Evolutionary conservation across 2,329 filamentous ascomycete genomes (phyloP).

Genomic region (Talaromyces funiculosus): DNA sequence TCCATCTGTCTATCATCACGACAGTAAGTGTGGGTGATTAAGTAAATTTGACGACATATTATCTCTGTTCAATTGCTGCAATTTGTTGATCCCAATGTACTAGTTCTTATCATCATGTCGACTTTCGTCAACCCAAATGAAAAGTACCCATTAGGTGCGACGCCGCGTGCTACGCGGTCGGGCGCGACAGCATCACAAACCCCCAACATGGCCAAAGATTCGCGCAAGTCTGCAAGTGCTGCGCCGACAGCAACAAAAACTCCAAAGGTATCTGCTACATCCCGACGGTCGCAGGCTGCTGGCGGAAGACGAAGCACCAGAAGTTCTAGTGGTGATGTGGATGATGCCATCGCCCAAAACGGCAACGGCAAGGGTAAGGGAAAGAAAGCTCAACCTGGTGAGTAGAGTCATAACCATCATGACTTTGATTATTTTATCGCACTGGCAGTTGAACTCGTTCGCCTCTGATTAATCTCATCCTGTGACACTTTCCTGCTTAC

Average conservation of each 20-base stretch:
- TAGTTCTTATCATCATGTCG: constrained; percentile 7
- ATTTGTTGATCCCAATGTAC: background rate
- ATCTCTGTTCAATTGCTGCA: background rate
- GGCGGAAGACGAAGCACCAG: background rate
- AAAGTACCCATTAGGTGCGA: constrained; percentile 6
- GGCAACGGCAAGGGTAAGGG: background rate
- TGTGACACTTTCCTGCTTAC: background rate
- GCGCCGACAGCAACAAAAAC: background rate
- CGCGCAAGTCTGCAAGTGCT: background rate
- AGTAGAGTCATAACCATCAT: background rate
- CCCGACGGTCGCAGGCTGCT: background rate
- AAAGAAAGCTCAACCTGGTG: constrained; percentile 6
- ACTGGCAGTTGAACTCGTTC: background rate
- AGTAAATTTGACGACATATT: background rate
- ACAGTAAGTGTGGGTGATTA: background rate
- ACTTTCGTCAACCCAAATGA: background rate
- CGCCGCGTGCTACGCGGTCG: constrained; percentile 13
- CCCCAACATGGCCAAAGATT: background rate
- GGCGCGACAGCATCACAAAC: background rate
- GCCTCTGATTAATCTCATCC: background rate
- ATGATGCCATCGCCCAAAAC: constrained; percentile 3
- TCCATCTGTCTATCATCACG: constrained; percentile 1
- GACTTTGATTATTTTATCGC: background rate
- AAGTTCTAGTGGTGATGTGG: constrained; percentile 5
- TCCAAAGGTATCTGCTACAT: background rate